Base-by-base conservation (phyloP, 148 eudicot species). In the Rhododendron molle region DNA sequence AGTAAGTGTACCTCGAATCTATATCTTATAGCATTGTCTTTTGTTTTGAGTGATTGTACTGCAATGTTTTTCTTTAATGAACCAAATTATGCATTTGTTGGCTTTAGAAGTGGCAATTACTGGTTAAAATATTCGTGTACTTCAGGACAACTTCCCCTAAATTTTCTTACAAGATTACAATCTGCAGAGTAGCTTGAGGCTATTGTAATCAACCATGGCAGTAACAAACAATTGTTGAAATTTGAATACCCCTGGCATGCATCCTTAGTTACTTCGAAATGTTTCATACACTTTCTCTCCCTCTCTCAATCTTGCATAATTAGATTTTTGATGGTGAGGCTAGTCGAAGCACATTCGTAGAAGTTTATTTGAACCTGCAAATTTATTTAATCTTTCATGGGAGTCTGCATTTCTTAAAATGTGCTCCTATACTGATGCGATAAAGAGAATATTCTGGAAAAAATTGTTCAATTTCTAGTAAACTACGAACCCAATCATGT, bases 1-100 rank as follows among this genome's bases (percentile, higher is more conserved):
- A 97, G 99, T 97, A 90, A 93, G 94, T 88, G 28, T 72, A 40
- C 83, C 18, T 60, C 79, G 21, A 36, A 20, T 65, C 62, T 40
- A 9, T 12, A 10, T 52, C 84, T 34, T 21, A 21, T 47, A 44
- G 32, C 77, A 46, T 23, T 76, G 23, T 16, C n/a, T 83, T 56
- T 5, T 80, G 58, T 20, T 72, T 58, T 23, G 18, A 28, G 81
- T 65, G 58, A 58, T 86, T 83, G 34, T 67, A 36, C 72, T 58
- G 32, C n/a, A 8, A 28, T 15, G 49, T 0, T 81, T 49, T 14
- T 81, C 1, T 81, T 60, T 3, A 56, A 36, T 58, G 72, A 36
- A 36, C 21, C 49, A 81, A 52, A 79, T 14, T 6, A 50, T 80
- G n/a, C 26, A 50, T 50, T 30, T 30, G 14, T 80, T 18, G 30